phyloP scores from a whole-genome alignment of 768 basidiomycete species.

The Mycena floridula region DNA sequence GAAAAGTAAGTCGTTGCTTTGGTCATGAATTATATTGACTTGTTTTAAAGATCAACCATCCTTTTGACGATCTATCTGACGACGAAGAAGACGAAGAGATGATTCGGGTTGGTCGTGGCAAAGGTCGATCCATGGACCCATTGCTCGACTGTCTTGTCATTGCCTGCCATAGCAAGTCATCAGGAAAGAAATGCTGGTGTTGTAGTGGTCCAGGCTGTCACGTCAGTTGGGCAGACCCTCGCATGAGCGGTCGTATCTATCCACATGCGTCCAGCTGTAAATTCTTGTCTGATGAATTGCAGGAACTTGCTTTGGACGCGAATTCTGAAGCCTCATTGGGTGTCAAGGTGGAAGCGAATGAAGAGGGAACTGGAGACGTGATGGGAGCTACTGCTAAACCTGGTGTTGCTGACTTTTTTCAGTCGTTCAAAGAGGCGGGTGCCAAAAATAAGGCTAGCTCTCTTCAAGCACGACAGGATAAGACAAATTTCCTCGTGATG shows the following conservation, averaged over 20 bases:
- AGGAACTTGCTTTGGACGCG: not conserved
- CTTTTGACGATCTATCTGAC: not conserved
- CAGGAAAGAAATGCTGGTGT: not conserved
- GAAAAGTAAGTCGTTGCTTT: not conserved
- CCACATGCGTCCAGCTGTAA: slow-evolving; percentile 1
- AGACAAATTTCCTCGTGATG: slow-evolving; percentile 4
- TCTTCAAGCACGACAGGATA: not conserved
- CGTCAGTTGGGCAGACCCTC: slow-evolving; percentile 4
- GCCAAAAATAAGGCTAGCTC: not conserved
- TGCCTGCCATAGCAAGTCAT: not conserved
- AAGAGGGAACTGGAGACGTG: no score
- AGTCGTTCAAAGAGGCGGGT: not conserved
- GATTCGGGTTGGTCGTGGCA: not conserved
- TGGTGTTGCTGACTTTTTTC: not conserved
- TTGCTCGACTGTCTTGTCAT: not conserved
- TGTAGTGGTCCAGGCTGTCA: slow-evolving; percentile 8
- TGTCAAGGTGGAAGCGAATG: not conserved
- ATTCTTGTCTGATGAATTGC: not conserved
- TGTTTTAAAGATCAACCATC: not conserved
- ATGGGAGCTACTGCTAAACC: not conserved
- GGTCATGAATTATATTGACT: not conserved
- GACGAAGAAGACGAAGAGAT: not conserved
- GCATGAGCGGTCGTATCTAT: slow-evolving; percentile 1
- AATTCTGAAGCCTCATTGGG: slow-evolving; percentile 3
- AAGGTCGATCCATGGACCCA: not conserved